Conservation (phyloP, 441 rosid genomes). For the Caryocar brasiliense region DNA sequence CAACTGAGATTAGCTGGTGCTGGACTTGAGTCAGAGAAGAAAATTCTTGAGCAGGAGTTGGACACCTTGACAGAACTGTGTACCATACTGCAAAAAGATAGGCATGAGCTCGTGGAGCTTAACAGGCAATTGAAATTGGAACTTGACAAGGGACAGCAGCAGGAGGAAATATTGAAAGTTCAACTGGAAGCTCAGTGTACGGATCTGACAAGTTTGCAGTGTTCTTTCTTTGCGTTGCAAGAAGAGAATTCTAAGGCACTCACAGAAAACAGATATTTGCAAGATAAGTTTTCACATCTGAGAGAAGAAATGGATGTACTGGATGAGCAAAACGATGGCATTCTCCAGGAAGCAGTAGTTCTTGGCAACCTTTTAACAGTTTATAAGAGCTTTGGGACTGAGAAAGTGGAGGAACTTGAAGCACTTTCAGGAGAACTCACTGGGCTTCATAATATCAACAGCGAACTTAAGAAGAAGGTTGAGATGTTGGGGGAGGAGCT, state of each 20-base stretch:
- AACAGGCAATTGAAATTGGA: constrained; percentile 47
- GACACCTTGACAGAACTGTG: constrained; percentile 20
- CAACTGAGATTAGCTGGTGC: constrained; percentile 34
- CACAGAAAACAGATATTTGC: constrained; percentile 41
- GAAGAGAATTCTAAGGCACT: constrained; percentile 37
- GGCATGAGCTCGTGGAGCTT: constrained; percentile 38
- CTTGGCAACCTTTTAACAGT: constrained; percentile 39
- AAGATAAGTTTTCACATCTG: constrained; percentile 33
- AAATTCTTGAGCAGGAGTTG: constrained; percentile 29
- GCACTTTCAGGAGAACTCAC: constrained; percentile 33
- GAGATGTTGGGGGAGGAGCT: constrained; percentile 40
- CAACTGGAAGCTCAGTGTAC: constrained; percentile 29
- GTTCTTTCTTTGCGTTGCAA: constrained; percentile 36
- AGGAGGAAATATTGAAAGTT: constrained; percentile 32
- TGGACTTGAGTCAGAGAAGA: constrained; percentile 31
- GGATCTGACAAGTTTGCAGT: constrained; percentile 38
- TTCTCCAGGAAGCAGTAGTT: constrained; percentile 45
- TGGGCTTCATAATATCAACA: constrained; percentile 22
- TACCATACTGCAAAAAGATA: constrained; percentile 36
- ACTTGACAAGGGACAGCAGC: constrained; percentile 34
- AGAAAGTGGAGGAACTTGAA: constrained; percentile 51
- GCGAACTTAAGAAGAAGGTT: constrained; percentile 36
- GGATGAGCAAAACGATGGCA: constrained; percentile 49
- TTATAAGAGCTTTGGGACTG: constrained; percentile 45
- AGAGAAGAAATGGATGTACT: constrained; percentile 38